Evolutionary conservation across 108 stramenopile genomes (phyloP).

Genomic region (Aurantiochytrium sp.): DNA sequence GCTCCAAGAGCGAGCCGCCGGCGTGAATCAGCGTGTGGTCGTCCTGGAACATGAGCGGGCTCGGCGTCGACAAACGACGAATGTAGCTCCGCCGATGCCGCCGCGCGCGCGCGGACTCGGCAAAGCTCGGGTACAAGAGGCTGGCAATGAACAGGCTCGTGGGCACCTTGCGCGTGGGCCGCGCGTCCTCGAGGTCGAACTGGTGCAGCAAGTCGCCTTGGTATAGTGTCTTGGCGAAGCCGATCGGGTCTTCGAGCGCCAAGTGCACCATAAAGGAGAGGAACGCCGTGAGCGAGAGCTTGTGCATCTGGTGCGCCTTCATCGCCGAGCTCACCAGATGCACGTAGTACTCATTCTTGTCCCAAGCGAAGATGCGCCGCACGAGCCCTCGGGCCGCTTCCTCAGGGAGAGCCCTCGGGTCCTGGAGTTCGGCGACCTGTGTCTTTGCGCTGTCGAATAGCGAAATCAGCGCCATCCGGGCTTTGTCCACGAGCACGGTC

Average conservation of each 20-base stretch:
- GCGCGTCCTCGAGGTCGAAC: background rate
- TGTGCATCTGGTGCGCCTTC: too few species aligned
- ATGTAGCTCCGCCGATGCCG: background rate
- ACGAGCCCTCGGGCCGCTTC: background rate
- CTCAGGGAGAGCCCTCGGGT: too few species aligned
- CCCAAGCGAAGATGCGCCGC: background rate
- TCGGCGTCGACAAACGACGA: background rate
- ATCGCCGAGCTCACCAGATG: background rate
- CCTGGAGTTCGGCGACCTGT: too few species aligned
- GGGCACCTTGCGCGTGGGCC: background rate
- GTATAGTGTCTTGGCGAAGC: background rate
- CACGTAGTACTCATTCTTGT: background rate
- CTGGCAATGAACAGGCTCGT: background rate
- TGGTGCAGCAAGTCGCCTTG: background rate
- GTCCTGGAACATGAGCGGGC: background rate
- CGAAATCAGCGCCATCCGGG: background rate
- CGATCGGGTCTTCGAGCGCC: background rate
- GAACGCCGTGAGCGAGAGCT: background rate
- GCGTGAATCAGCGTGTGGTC: background rate
- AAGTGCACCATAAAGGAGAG: background rate
- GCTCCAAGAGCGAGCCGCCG: background rate
- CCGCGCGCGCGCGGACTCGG: background rate
- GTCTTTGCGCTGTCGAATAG: background rate
- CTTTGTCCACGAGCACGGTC: background rate
- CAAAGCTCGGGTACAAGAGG: slow-evolving; percentile 15